Evolutionary conservation across 768 basidiomycete genomes (phyloP).

Genomic region (Imleria badia): DNA sequence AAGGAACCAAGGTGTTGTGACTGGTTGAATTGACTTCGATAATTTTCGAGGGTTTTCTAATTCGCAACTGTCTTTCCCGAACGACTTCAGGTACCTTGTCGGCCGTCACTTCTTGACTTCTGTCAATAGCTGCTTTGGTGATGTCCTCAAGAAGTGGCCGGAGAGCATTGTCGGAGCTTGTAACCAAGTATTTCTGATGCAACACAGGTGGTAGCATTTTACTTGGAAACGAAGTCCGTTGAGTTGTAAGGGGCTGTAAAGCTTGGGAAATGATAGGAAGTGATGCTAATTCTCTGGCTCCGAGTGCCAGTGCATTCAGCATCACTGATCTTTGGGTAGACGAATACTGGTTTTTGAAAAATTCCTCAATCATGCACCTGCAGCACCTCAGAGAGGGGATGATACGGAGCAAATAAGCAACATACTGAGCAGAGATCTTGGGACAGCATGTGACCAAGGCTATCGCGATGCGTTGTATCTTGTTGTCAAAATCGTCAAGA

Average conservation of each 20-base stretch:
- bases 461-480: conserved; percentile 72
- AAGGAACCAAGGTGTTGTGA: conserved; percentile 16
- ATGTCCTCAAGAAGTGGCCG: conserved; percentile 63
- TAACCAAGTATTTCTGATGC: conserved; percentile 64
- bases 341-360: conserved; percentile 93
- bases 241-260: conserved; percentile 31
- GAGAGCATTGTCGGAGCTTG: conserved; percentile 42
- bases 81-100: conserved; percentile 60
- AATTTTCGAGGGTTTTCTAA: conserved; percentile 50
- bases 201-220: conserved; percentile 71
- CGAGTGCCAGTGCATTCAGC: conserved; percentile 82
- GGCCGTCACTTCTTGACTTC: conserved; percentile 51
- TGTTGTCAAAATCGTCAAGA: conserved; percentile 72
- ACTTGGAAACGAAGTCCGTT: conserved; percentile 67
- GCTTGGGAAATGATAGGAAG: conserved; percentile 33
- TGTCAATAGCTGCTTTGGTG: conserved; percentile 60
- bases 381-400: conserved; percentile 1
- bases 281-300: conserved; percentile 78
- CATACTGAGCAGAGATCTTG: conserved; percentile 76
- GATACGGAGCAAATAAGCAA: not conserved
- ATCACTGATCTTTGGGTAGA: conserved; percentile 81
- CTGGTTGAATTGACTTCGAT: conserved; percentile 37
- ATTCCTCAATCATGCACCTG: conserved; percentile 86
- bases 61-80: conserved; percentile 72
- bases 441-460: conserved; percentile 85